Conservation (phyloP, 495 filamentous ascomycete species). For the Penicillium goetzii region DNA sequence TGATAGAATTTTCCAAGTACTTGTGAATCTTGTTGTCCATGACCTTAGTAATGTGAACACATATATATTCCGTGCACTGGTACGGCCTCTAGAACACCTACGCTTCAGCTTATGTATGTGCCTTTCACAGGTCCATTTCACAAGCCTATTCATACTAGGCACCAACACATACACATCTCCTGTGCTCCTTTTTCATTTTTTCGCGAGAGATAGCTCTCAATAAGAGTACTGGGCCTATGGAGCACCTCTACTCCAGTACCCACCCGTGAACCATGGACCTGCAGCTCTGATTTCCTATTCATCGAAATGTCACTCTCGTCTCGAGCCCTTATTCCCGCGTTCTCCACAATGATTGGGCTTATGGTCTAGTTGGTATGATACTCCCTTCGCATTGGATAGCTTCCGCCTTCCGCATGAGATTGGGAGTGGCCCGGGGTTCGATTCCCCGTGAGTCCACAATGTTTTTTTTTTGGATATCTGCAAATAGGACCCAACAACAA, state of each 20-base stretch:
- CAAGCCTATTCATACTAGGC: neutral
- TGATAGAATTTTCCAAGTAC: neutral
- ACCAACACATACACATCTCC: neutral
- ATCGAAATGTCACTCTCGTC: neutral
- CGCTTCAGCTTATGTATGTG: too few relatives aligned
- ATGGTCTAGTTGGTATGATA: constrained; percentile 53
- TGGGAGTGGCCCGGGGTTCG: constrained; percentile 60
- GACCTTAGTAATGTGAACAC: too few relatives aligned
- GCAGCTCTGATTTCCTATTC: neutral
- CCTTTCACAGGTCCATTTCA: too few relatives aligned
- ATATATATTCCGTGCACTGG: neutral
- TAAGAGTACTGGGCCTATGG: neutral
- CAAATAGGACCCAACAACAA: too few relatives aligned
- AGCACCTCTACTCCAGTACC: neutral
- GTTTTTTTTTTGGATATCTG: neutral
- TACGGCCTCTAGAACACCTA: too few relatives aligned
- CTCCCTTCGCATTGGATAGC: constrained; percentile 41
- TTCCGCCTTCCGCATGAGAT: neutral
- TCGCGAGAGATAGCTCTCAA: neutral
- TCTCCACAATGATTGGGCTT: constrained; percentile 31
- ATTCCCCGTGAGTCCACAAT: constrained; percentile 55
- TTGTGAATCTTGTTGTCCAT: neutral
- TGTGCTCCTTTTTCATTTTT: neutral
- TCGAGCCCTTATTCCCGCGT: neutral
- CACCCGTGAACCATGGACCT: neutral